Conservation (phyloP, 2,329 filamentous ascomycete species). For the Mollisiaceae sp. region DNA sequence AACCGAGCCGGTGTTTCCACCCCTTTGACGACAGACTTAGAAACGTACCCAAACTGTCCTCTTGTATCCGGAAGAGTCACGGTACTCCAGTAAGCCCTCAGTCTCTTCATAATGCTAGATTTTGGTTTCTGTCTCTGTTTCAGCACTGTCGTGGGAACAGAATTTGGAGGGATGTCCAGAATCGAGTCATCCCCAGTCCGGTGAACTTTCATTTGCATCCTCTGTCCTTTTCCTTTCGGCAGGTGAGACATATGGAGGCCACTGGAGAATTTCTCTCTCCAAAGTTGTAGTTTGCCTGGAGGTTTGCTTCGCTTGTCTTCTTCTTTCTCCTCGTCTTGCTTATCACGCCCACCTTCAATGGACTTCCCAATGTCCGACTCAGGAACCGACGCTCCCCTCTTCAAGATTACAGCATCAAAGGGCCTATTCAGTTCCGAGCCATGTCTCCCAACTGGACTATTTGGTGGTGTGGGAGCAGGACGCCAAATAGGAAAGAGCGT, state of each 20-base stretch:
- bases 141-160: background rate
- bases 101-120: background rate
- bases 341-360: background rate
- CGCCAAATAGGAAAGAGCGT: background rate
- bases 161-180: background rate
- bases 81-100: background rate
- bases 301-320: background rate
- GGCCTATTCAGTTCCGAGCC: background rate
- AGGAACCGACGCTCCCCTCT: background rate
- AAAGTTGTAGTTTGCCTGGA: background rate
- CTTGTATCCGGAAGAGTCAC: background rate
- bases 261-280: background rate
- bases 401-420: background rate
- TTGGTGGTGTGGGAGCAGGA: background rate
- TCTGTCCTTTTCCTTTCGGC: background rate
- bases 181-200: background rate
- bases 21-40: background rate
- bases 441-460: background rate
- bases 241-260: background rate
- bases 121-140: background rate
- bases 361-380: background rate
- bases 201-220: background rate
- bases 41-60: background rate
- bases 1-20: background rate
- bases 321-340: background rate